phyloP scores from a whole-genome alignment of 352 stramenopile genomes.

The Pythium rhizo-oryzae region DNA sequence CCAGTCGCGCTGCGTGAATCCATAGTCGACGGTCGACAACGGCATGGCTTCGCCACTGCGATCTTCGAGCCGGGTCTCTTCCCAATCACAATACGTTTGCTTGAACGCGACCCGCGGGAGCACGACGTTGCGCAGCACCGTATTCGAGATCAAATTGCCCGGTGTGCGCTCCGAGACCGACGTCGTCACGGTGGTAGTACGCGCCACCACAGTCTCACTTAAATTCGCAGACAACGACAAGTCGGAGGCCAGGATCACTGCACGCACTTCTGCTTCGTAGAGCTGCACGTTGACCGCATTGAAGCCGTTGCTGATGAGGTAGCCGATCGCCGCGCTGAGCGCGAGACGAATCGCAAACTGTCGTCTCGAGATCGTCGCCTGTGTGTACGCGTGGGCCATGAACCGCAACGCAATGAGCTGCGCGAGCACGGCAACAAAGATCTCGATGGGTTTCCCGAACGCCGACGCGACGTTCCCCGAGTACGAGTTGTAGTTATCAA shows the following conservation, averaged over 20 bases:
- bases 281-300: not conserved
- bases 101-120: not conserved
- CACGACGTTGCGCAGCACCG: constrained; percentile 15
- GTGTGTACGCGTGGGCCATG: not conserved
- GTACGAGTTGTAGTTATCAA: no score
- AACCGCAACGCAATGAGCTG: not conserved
- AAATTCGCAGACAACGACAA: not conserved
- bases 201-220: not conserved
- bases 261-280: not conserved
- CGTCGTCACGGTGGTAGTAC: not conserved
- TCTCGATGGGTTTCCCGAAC: not conserved
- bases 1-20: not conserved
- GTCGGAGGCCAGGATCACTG: no score
- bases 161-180: not conserved
- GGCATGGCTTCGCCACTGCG: no score
- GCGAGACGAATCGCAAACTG: not conserved
- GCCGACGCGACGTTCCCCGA: not conserved
- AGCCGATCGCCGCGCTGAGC: not conserved
- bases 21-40: not conserved
- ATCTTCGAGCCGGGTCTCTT: not conserved
- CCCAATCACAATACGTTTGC: not conserved
- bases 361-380: not conserved
- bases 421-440: not conserved
- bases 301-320: not conserved
- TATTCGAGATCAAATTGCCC: constrained; percentile 2